Conservation (phyloP, 345 rosid species). For the Gossypium australe region DNA sequence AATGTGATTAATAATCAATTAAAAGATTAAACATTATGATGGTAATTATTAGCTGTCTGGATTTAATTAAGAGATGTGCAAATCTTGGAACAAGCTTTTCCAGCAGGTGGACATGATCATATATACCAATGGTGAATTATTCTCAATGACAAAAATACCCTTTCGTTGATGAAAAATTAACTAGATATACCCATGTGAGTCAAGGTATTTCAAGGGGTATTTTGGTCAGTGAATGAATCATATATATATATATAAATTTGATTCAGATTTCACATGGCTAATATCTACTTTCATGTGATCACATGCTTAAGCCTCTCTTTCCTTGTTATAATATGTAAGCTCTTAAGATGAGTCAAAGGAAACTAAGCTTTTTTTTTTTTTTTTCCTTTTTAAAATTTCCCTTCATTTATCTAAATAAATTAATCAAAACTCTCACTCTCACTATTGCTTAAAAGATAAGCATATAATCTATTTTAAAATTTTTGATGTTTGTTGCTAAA, state of each 20-base stretch:
- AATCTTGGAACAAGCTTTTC: conserved; percentile 30
- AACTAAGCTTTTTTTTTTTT: neutral
- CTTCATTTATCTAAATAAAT: conserved; percentile 4
- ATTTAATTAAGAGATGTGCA: conserved; percentile 31
- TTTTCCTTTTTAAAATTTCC: neutral
- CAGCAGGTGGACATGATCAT: conserved; percentile 22
- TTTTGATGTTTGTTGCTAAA: neutral
- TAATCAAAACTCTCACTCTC: neutral
- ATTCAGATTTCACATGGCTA: conserved; percentile 42
- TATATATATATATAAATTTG: conserved; percentile 7
- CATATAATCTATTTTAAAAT: neutral
- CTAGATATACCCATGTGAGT: neutral
- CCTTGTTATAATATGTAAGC: conserved; percentile 15
- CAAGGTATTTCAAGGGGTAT: conserved; percentile 16
- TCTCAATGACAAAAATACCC: conserved; percentile 17
- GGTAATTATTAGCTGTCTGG: conserved; percentile 36
- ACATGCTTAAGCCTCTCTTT: conserved; percentile 35
- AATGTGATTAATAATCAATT: conserved; percentile 21
- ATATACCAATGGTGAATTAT: conserved; percentile 16
- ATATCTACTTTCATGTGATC: conserved; percentile 38
- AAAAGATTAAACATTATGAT: conserved; percentile 14
- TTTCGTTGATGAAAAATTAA: neutral
- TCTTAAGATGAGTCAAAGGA: conserved; percentile 6
- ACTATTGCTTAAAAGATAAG: neutral
- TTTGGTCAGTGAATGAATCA: conserved; percentile 7